Base-by-base conservation (phyloP, 495 filamentous ascomycete species). In the Penicillium herquei region DNA sequence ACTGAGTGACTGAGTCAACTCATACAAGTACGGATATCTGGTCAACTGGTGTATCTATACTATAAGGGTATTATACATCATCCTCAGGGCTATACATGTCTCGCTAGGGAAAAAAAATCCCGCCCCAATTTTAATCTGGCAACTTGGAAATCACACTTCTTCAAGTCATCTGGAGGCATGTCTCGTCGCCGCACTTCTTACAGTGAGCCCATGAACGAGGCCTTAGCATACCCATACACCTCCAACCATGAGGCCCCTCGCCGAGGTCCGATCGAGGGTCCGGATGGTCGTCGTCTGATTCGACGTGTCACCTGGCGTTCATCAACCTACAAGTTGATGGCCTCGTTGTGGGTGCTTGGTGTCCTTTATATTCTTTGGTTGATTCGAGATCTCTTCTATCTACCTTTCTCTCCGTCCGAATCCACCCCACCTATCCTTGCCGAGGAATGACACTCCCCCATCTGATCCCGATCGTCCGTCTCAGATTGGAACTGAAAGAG, bases 251-350 rank as follows among this genome's bases (percentile, higher is more conserved):
- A 44, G 33, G 48, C 21, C 21, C 56, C 64, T 48, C 62, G 59
- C 14, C 71, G 75, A 39, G 74, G 74, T 16, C 75, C 74, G 47
- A 78, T 78, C 61, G 74, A 77, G 54, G 73, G 73, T 12, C 75
- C 75, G 41, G 66, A 71, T 64, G 75, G 75, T 58, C 71, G 74
- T 32, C 68, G 72, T 45, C 59, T 78, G 39, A 72, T 73, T 58
- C 73, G 75, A n/a, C 68, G 75, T 56, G 73, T 78, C 67, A 78
- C 75, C 60, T 78, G 75, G 75, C 74, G 75, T 45, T 78, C 75
- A 7, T 77, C 75, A 10, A 77, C 74, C 3, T 78, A 78, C 68
- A 78, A 77, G 54, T 60, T 78, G 35, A 74, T 78, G 68, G 74
- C 75, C 6, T 76, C 71, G 34, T 66, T 78, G 10, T 78, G 74